phyloP scores from a whole-genome alignment of 805 yeast species.

The Teunomyces tritomae region DNA sequence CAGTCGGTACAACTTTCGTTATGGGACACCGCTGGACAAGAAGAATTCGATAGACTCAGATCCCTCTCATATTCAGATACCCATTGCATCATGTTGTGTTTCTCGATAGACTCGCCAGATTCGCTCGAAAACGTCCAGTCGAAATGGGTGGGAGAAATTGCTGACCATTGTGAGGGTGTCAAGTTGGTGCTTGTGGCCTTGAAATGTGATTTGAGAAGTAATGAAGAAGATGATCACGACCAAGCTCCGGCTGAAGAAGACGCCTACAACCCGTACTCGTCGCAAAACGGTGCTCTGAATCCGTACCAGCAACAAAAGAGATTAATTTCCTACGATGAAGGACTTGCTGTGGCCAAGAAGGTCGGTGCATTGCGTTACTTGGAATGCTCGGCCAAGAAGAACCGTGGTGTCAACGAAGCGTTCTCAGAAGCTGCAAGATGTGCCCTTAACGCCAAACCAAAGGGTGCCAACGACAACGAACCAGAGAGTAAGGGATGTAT shows the following conservation, averaged over 20 bases:
- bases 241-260: slow-evolving; percentile 23
- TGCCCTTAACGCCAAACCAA: slow-evolving; percentile 85
- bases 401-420: slow-evolving; percentile 98
- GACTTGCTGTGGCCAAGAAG: slow-evolving; percentile 85
- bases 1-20: slow-evolving; percentile 87
- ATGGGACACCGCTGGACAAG: slow-evolving; percentile 99
- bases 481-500: slow-evolving; percentile 40
- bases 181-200: slow-evolving; percentile 90
- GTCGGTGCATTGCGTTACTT: slow-evolving; percentile 92
- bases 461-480: slow-evolving; percentile 58
- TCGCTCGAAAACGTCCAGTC: slow-evolving; percentile 92
- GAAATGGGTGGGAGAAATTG: slow-evolving; percentile 96
- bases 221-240: slow-evolving; percentile 44
- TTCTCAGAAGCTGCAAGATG: slow-evolving; percentile 98
- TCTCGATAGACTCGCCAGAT: slow-evolving; percentile 90
- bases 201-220: slow-evolving; percentile 86
- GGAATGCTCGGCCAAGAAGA: slow-evolving; percentile 95
- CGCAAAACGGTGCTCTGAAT: slow-evolving; percentile 22
- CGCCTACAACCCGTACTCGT: slow-evolving; percentile 31
- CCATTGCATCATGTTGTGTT: slow-evolving; percentile 95
- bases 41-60: slow-evolving; percentile 92
- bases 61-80: slow-evolving; percentile 93
- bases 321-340: slow-evolving; percentile 87
- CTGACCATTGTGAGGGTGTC: slow-evolving; percentile 96
- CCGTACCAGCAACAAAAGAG: slow-evolving; percentile 43